Percentiles rank a stretch among this genome's conserved stretches.
These are phyloP conservation scores for Venturia aucupariae DNA, from an alignment of 2,329 filamentous ascomycete species.

Conservation along the genomic window DNA sequence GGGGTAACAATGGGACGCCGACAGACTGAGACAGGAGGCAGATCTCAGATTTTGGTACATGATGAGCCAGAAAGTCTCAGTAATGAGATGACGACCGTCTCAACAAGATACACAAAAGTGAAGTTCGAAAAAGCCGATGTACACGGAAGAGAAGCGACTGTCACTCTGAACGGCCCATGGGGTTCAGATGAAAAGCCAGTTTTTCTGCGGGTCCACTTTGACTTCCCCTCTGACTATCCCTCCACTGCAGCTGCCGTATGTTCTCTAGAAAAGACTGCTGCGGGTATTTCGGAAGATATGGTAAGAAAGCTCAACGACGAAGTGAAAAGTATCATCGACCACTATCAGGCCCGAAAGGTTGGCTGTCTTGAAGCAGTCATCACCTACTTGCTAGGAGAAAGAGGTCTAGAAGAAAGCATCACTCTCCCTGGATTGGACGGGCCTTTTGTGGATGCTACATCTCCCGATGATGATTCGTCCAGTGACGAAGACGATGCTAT, in stretches of 20 bases:
- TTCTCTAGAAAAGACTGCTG: constrained; percentile 47
- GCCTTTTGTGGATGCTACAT: constrained; percentile 25
- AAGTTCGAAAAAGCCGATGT: constrained; percentile 51
- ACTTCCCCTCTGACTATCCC: constrained; percentile 50
- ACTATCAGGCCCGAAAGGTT: constrained; percentile 42
- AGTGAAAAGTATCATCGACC: constrained; percentile 45
- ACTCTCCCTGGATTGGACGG: constrained; percentile 49
- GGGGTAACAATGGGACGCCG: constrained; percentile 51
- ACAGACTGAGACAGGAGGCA: constrained; percentile 21
- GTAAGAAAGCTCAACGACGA: constrained; percentile 41
- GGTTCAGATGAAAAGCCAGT: constrained; percentile 41
- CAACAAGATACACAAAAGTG: constrained; percentile 52
- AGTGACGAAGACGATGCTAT: constrained; percentile 60
- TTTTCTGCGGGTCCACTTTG: constrained; percentile 49
- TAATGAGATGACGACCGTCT: constrained; percentile 53
- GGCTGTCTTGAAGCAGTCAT: constrained; percentile 54
- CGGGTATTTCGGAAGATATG: constrained; percentile 41
- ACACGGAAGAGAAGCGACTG: constrained; percentile 41
- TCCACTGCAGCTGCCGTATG: constrained; percentile 40
- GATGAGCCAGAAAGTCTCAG: constrained; percentile 42
- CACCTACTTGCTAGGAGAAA: constrained; percentile 51
- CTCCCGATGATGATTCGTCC: constrained; percentile 62
- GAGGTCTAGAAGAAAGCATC: constrained; percentile 48
- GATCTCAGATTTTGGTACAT: constrained; percentile 12
- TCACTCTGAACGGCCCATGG: constrained; percentile 54